These are phyloP conservation scores for Agaricus sinodeliciosus DNA, from an alignment of 768 basidiomycete genomes.

Conservation along the genomic window DNA sequence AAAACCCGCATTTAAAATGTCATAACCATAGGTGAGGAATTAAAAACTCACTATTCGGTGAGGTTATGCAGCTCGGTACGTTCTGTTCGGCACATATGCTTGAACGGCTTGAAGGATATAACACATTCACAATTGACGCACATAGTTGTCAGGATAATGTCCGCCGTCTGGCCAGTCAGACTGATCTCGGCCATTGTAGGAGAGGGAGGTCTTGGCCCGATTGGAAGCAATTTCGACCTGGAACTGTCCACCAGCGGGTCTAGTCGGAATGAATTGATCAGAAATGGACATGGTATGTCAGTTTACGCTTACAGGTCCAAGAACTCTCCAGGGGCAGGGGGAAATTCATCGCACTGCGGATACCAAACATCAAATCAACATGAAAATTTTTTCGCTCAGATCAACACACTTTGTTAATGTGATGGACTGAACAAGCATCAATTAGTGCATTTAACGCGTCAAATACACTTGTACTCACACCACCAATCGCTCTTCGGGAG, in stretches of 20 bases:
- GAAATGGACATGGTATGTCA: neutral
- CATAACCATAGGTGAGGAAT: neutral
- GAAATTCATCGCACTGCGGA: constrained; percentile 33
- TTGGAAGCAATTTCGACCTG: constrained; percentile 44
- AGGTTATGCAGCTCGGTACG: constrained; percentile 34
- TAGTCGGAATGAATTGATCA: constrained; percentile 11
- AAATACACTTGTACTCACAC: constrained; percentile 25
- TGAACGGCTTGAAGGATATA: neutral
- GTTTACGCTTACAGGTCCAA: constrained; percentile 32
- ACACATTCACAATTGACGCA: constrained; percentile 18
- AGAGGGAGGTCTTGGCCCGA: constrained; percentile 38
- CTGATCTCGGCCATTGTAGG: constrained; percentile 30
- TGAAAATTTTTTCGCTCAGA: neutral
- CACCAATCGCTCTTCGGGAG: constrained; percentile 36
- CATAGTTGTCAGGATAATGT: constrained; percentile 37
- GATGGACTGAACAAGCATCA: constrained; percentile 24
- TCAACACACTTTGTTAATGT: constrained; percentile 24
- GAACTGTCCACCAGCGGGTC: constrained; percentile 43
- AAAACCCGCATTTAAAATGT: neutral
- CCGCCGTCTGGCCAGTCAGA: constrained; percentile 42
- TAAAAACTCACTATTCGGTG: constrained; percentile 38
- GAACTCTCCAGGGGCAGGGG: constrained; percentile 33
- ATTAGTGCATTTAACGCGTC: constrained; percentile 3
- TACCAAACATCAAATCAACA: neutral
- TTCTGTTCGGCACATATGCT: constrained; percentile 19